These are phyloP conservation scores for Globisporangium alternatum DNA, from an alignment of 352 stramenopile species.

Conservation along the genomic window DNA sequence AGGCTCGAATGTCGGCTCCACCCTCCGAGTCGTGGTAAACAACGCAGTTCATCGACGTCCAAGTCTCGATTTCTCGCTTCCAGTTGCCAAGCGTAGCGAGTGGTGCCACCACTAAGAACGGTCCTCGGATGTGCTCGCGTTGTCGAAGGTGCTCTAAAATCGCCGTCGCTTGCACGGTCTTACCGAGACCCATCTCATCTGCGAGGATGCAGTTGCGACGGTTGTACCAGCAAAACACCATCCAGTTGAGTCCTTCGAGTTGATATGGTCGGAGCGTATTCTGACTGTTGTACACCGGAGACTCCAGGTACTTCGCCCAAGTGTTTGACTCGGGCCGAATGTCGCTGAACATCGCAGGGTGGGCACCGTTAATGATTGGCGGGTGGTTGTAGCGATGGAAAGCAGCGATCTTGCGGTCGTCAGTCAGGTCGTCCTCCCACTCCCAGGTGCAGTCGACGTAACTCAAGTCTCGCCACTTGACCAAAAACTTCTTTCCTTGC, in stretches of 20 bases:
- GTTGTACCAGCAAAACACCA: conserved; percentile 98
- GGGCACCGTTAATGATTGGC: conserved; percentile 79
- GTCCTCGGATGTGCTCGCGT: conserved; percentile 90
- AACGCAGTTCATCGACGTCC: conserved; percentile 99
- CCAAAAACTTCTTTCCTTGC: conserved; percentile 87
- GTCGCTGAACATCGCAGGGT: conserved; percentile 80
- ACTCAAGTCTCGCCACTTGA: conserved; percentile 90
- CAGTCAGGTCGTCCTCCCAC: conserved; percentile 86
- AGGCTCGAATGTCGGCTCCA: conserved; percentile 86
- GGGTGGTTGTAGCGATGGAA: conserved; percentile 87
- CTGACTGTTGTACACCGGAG: conserved; percentile 91
- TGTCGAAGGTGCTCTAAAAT: conserved; percentile 95
- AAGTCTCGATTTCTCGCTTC: conserved; percentile 98
- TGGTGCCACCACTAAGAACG: conserved; percentile 98
- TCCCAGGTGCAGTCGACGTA: conserved; percentile 90
- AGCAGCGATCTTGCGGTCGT: conserved; percentile 87
- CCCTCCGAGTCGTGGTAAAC: conserved; percentile 98
- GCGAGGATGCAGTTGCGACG: conserved; percentile 91
- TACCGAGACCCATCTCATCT: conserved; percentile 90
- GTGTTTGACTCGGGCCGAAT: conserved; percentile 68
- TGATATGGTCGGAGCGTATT: conserved; percentile 97
- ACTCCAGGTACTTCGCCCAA: conserved; percentile 89
- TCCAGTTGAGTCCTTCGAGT: conserved; percentile 98
- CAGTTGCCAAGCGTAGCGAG: conserved; percentile 98
- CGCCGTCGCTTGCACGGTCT: conserved; percentile 89